Base-by-base conservation (phyloP, 192 early-diverging fungal species). In the Coemansia sp. region DNA sequence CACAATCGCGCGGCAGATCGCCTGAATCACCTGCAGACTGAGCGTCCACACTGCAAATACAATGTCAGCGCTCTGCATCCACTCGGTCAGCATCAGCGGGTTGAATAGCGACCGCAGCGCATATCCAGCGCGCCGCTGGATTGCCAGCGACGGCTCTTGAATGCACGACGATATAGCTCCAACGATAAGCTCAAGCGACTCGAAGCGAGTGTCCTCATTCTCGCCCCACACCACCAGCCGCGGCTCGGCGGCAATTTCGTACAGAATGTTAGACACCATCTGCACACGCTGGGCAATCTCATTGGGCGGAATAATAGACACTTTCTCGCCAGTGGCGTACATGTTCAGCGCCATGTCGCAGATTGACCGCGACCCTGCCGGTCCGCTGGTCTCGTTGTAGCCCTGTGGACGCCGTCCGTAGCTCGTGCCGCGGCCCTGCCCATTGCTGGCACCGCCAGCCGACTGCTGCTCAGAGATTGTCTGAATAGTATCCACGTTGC, bases 21-120 rank as follows among this genome's bases (percentile, higher is more conserved):
- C 78, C 61, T 81, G 78, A 47, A 81, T 69, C 29, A 91, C 83
- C 56, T 86, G 83, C 63, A 84, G 71, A 41, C 83, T 88, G 26
- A 92, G 80, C 8, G 84, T 89, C 94, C 94, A 96, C 71, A 92
- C 91, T 0, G 84, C 85, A 29, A 82, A 71, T 84, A 94, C 92
- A 37, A 88, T 75, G 26, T 83, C 77, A 0, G 87, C 90, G 16
- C 83, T 71, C 45, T 88, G 88, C 0, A 93, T 92, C 95, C 95
- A 98, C 59, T 88, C 80, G 31, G 83, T 72, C 62, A 94, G 87
- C 50, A 88, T 82, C 27, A 87, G 74, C 4, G 88, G 72, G 37
- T 84, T 82, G 72, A 94, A 90, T 14, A 97, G 85, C 50, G 88
- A 77, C 21, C 87, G 87, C 47, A 97, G 70, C 11, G 88, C 85